Base-by-base conservation (phyloP, 2,329 filamentous ascomycete species). In the Curvularia verruculosa region DNA sequence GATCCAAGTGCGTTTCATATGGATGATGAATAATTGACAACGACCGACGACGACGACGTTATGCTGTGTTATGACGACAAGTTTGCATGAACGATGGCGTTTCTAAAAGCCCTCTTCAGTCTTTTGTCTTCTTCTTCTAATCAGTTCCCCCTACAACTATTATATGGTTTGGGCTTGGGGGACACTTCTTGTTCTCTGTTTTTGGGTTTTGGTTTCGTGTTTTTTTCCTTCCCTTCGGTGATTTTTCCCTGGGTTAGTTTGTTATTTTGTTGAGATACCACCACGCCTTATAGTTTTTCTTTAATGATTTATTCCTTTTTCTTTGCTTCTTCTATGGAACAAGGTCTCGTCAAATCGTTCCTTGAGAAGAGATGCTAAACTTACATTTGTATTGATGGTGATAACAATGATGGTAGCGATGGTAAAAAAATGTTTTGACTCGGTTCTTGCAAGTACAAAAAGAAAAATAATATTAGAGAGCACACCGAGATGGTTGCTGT, bases 1-100 rank as follows among this genome's bases (percentile, higher is more conserved):
- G 72, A 75, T 61, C 74, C 72, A 54, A 55, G 45, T 4, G 54
- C 50, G 10, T 60, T 67, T 47, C 62, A 60, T n/a, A 28, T 62
- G 41, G 61, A 65, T 41, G 65, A 69, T 59, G 49, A 62, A 40
- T 65, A 50, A 64, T 24, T 24, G n/a, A 41, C n/a, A 36, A 48
- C 31, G 18, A n/a, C n/a, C n/a, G n/a, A n/a, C 28, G 3, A 29
- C 28, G 28, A 29, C n/a, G 47, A 48, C 31, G 21, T 39, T 36
- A 57, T 19, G 54, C 44, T 31, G 19, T 47, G 15, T 49, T 44
- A 54, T 15, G 50, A 29, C 28, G 7, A 54, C 6, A 31, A 18
- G 19, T 37, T 37, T 57, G 54, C 54, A 57, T 53, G 28, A 29
- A 19, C 4, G 18, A 19, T 21, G 54, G 54, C 44, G 50, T 54